Evolutionary conservation across 768 basidiomycete species (phyloP).

Genomic region (Arthromyces matolae): DNA sequence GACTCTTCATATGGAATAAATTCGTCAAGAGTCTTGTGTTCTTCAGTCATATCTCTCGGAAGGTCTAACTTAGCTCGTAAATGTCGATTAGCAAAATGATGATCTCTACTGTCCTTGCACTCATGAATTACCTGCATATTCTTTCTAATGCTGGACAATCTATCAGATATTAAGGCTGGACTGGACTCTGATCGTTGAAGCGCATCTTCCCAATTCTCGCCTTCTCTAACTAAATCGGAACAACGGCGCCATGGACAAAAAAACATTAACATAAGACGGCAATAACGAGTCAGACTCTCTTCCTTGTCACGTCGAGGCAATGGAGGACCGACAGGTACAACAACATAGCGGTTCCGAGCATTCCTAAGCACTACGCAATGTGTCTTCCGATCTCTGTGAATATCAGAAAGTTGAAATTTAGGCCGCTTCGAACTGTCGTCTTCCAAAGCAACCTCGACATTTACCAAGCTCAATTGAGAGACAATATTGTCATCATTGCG

Average conservation of each 20-base stretch:
- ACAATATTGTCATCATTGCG: background rate
- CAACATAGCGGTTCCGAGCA: slow-evolving; percentile 16
- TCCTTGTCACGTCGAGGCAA: slow-evolving; percentile 29
- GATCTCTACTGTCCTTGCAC: slow-evolving; percentile 25
- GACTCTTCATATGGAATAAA: background rate
- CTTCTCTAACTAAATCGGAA: slow-evolving; percentile 18
- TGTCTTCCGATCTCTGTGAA: too few species aligned
- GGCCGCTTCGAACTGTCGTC: background rate
- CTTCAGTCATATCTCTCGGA: too few species aligned
- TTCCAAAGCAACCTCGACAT: background rate
- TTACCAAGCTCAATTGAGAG: background rate
- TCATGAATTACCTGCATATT: slow-evolving; percentile 43
- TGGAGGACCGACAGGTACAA: slow-evolving; percentile 31
- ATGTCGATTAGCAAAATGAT: background rate
- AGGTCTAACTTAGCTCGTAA: background rate
- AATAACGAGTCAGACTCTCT: slow-evolving; percentile 19
- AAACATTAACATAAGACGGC: slow-evolving; percentile 35
- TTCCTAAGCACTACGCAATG: too few species aligned
- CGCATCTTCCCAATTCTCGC: slow-evolving; percentile 21
- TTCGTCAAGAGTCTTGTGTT: background rate
- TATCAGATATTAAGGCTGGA: slow-evolving; percentile 18
- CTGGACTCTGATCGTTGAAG: background rate
- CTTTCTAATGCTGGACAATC: slow-evolving; percentile 29
- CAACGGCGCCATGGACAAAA: slow-evolving; percentile 39
- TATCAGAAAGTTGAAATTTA: too few species aligned